phyloP scores from a whole-genome alignment of 208 protist species.

The Acanthamoeba polyphaga region DNA sequence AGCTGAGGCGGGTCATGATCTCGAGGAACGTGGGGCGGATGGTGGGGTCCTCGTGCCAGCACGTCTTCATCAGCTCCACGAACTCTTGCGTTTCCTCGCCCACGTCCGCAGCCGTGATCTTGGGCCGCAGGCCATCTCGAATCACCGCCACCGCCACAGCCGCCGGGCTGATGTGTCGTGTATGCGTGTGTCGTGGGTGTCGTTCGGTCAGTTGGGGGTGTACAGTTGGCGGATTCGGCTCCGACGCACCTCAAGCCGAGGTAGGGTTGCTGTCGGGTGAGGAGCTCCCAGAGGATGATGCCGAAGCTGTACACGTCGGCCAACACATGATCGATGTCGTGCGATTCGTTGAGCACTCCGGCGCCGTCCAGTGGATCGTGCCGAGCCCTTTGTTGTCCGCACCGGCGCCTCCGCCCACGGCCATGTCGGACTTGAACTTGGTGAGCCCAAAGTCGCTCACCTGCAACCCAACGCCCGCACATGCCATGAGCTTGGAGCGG shows the following conservation, averaged over 20 bases:
- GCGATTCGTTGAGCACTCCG: conserved; percentile 44
- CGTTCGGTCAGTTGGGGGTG: background rate
- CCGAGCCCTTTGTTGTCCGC: background rate
- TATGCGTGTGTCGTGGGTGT: too few species aligned
- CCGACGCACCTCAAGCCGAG: conserved; percentile 13
- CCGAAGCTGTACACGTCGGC: conserved; percentile 52
- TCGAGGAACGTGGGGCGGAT: conserved; percentile 68
- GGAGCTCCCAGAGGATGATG: conserved; percentile 65
- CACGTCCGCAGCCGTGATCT: too few species aligned
- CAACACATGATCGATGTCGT: background rate
- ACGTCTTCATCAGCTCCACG: too few species aligned
- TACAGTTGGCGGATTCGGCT: too few species aligned
- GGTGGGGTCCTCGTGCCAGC: conserved; percentile 27
- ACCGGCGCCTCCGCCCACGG: background rate
- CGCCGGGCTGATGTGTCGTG: too few species aligned
- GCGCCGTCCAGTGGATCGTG: conserved; percentile 29
- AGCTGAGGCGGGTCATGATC: conserved; percentile 59
- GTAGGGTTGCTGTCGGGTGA: conserved; percentile 28
- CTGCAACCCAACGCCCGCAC: too few species aligned
- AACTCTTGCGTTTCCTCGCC: background rate
- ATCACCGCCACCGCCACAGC: conserved; percentile 61
- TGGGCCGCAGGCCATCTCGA: background rate
- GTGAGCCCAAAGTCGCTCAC: conserved; percentile 59
- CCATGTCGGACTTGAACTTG: background rate
- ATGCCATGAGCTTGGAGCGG: background rate